Evolutionary conservation across 768 basidiomycete species (phyloP).

Genomic region (Auricularia auricula-judae): DNA sequence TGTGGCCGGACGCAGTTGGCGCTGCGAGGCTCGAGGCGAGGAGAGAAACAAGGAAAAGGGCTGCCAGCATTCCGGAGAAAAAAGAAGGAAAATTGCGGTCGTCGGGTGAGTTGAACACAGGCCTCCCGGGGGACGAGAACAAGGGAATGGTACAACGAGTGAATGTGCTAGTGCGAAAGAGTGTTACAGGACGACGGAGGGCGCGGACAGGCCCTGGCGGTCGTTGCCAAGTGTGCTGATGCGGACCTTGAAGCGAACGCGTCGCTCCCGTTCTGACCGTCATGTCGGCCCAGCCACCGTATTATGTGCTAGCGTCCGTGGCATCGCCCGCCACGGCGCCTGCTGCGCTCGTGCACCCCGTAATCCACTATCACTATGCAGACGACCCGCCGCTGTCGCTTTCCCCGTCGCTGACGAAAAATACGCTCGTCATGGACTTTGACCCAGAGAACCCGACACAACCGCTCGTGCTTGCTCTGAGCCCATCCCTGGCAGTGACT

Average conservation of each 20-base stretch:
- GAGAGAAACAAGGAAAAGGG: conserved; percentile 14
- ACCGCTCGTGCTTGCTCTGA: conserved; percentile 31
- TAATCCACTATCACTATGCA: conserved; percentile 71
- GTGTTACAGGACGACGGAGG: neutral
- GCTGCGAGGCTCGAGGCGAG: conserved; percentile 12
- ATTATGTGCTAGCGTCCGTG: conserved; percentile 47
- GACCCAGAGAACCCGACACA: conserved; percentile 29
- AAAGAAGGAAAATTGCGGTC: neutral
- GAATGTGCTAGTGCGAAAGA: neutral
- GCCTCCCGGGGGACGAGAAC: neutral
- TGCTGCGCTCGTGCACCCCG: conserved; percentile 48
- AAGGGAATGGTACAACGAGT: neutral
- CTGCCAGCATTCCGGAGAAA: conserved; percentile 6
- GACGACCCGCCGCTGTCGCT: conserved; percentile 66
- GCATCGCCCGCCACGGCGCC: conserved; percentile 23
- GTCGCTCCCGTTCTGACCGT: neutral
- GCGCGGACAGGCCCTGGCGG: neutral
- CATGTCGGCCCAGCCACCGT: conserved; percentile 31
- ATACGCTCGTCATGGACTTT: conserved; percentile 63
- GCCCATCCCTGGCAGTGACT: conserved; percentile 36
- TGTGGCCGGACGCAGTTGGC: neutral
- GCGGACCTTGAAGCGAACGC: neutral
- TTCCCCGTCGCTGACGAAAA: conserved; percentile 46
- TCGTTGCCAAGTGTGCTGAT: neutral
- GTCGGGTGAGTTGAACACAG: no score